Base-by-base conservation (phyloP, 768 basidiomycete genomes). In the Crassisporium funariophilum region DNA sequence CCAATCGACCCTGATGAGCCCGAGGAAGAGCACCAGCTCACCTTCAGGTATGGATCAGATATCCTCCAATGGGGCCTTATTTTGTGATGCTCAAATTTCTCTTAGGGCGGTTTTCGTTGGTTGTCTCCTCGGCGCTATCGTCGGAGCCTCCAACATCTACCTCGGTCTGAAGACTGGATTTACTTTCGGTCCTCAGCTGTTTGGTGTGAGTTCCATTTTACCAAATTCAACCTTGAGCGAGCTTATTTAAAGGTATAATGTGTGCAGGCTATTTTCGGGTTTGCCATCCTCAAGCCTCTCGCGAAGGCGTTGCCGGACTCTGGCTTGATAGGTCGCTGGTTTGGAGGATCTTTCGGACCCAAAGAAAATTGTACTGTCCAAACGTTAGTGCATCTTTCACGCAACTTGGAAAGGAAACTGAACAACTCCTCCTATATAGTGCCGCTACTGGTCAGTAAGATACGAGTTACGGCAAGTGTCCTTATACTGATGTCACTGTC, bases 331-430 rank as follows among this genome's bases (percentile, higher is more conserved):
- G 71, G 75, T 2, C 62, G 64, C 21, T 57, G 76, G 35, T 63
- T 81, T 16, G 79, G 81, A 11, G 84, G 81, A 11, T 67, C 74
- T 50, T 82, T 83, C 60, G 79, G 79, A 20, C 82, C 81, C 10
- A 84, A 84, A 62, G 83, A 86, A 62, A 83, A 84, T 57, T 81
- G 80, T 62, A 81, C 79, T 4, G 78, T 80, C 19, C 81, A 82
- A 62, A 75, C 68, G 74, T 74, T 27, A 58, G 58, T 53, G 38
- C n/a, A 35, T 19, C 25, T 25, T 19, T 19, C 9, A 5, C 16
- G 44, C 16, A 17, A 29, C 2, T 23, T 38, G 13, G 5, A 31
- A 12, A 13, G 5, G 5, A 19, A 13, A 17, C 12, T n/a, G 6
- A 39, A 5, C 5, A 34, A 27, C 34, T 43, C 44, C 41, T 34